Evolutionary conservation across 768 basidiomycete species (phyloP).

Genomic region (Kwoniella bestiolae): DNA sequence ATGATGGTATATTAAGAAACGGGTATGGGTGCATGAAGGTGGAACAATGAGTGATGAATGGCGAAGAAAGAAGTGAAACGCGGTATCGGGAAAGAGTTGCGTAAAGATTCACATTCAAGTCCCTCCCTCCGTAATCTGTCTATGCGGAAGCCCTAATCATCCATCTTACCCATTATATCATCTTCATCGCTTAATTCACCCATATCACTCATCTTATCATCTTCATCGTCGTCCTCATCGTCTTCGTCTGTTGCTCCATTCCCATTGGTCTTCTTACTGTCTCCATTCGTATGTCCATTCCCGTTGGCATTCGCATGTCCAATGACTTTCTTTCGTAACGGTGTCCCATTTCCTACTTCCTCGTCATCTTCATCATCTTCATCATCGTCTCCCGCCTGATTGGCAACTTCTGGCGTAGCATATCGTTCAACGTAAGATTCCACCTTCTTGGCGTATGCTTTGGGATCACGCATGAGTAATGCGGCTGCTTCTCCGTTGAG

Average conservation of each 20-base stretch:
- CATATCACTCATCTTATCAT: constrained; percentile 57
- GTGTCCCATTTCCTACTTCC: constrained; percentile 13
- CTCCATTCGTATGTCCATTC: constrained; percentile 2
- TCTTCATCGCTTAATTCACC: constrained; percentile 55
- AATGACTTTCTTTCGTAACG: constrained; percentile 16
- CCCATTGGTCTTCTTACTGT: constrained; percentile 8
- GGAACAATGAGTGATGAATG: background rate
- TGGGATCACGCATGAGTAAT: constrained; percentile 93
- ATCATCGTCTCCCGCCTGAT: constrained; percentile 66
- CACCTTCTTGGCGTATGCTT: constrained; percentile 91
- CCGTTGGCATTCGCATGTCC: constrained; percentile 25
- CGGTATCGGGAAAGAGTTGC: background rate
- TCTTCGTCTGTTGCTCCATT: constrained; percentile 28
- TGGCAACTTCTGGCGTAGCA: constrained; percentile 86
- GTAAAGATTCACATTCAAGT: background rate
- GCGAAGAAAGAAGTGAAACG: background rate
- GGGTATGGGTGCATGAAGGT: background rate
- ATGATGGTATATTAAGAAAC: no score
- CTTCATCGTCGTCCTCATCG: constrained; percentile 68
- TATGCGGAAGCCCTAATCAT: no score
- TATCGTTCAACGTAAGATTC: constrained; percentile 96
- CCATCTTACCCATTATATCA: constrained; percentile 55
- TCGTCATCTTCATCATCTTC: constrained; percentile 63
- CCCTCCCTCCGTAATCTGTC: background rate
- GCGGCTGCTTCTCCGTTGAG: constrained; percentile 98